Conservation (phyloP, 352 stramenopile species). For the Phytophthora brassicae region DNA sequence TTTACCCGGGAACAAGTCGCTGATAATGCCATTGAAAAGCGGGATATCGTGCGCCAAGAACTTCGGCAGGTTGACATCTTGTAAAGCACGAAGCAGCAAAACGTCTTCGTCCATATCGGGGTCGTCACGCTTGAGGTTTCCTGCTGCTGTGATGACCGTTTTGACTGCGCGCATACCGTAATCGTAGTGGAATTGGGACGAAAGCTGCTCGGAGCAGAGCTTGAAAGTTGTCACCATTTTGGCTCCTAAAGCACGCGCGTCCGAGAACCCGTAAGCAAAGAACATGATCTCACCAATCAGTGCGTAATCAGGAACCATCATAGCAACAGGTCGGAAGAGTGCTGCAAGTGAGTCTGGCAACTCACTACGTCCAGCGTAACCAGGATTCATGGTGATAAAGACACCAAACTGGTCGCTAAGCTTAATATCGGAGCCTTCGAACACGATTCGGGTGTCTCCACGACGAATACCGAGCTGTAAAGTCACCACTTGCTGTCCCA, state of each 20-base stretch:
- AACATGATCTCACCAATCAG: constrained; percentile 92
- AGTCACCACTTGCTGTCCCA: constrained; percentile 91
- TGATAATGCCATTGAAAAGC: constrained; percentile 95
- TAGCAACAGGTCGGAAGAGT: constrained; percentile 87
- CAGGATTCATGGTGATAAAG: constrained; percentile 93
- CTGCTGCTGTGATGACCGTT: constrained; percentile 87
- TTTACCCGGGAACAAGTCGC: constrained; percentile 94
- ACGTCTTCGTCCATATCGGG: constrained; percentile 93
- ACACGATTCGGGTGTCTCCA: constrained; percentile 87
- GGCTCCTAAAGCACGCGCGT: constrained; percentile 44
- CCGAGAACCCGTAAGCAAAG: constrained; percentile 82
- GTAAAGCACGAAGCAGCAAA: constrained; percentile 91
- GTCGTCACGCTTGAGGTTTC: constrained; percentile 91
- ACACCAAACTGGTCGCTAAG: constrained; percentile 91
- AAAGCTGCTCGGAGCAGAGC: constrained; percentile 89
- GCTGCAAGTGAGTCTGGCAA: constrained; percentile 85
- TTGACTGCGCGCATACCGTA: constrained; percentile 92
- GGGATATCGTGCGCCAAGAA: constrained; percentile 95
- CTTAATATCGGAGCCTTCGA: constrained; percentile 95
- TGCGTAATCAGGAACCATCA: constrained; percentile 92
- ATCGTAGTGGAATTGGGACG: constrained; percentile 90
- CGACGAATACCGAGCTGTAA: constrained; percentile 88
- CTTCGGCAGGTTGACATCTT: constrained; percentile 96
- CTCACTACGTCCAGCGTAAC: constrained; percentile 86
- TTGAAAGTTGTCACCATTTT: constrained; percentile 92